These are phyloP conservation scores for Kwoniella europaea DNA, from an alignment of 768 basidiomycete species.

Conservation along the genomic window DNA sequence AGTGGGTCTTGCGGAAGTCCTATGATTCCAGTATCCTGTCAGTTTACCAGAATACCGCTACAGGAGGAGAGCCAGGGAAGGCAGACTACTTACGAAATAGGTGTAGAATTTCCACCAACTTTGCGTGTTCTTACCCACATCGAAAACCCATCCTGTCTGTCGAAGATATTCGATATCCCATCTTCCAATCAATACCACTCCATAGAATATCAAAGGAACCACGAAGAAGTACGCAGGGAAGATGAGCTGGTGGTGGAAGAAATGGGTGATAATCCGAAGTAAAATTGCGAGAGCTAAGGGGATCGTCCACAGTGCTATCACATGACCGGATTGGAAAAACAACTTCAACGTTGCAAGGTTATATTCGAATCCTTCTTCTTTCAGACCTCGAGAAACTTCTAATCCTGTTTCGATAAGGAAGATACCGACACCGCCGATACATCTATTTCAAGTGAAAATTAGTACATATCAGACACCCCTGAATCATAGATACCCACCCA, in stretches of 20 bases:
- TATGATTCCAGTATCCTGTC: too few relatives aligned
- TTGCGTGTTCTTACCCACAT: conserved; percentile 64
- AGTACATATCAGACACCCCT: background rate
- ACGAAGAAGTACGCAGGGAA: conserved; percentile 69
- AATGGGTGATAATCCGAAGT: conserved; percentile 77
- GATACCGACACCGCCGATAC: conserved; percentile 91
- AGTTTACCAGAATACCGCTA: too few relatives aligned
- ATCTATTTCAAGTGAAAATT: conserved; percentile 30
- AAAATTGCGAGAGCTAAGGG: conserved; percentile 77
- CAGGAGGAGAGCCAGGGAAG: too few relatives aligned
- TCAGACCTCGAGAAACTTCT: conserved; percentile 79
- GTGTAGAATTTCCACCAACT: conserved; percentile 87
- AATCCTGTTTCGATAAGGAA: conserved; percentile 90
- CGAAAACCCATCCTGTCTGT: conserved; percentile 80
- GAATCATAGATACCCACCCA: conserved; percentile 65
- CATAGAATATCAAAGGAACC: conserved; percentile 83
- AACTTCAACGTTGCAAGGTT: conserved; percentile 69
- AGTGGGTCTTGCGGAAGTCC: conserved; percentile 71
- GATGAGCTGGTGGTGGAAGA: conserved; percentile 82
- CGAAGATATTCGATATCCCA: conserved; percentile 70
- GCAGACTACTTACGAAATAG: conserved; percentile 74
- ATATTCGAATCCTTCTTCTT: conserved; percentile 73
- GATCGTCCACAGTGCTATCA: conserved; percentile 76
- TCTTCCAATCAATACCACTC: conserved; percentile 69
- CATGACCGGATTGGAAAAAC: conserved; percentile 70